phyloP scores from a whole-genome alignment of 352 stramenopile genomes.

The Globisporangium viniferum region DNA sequence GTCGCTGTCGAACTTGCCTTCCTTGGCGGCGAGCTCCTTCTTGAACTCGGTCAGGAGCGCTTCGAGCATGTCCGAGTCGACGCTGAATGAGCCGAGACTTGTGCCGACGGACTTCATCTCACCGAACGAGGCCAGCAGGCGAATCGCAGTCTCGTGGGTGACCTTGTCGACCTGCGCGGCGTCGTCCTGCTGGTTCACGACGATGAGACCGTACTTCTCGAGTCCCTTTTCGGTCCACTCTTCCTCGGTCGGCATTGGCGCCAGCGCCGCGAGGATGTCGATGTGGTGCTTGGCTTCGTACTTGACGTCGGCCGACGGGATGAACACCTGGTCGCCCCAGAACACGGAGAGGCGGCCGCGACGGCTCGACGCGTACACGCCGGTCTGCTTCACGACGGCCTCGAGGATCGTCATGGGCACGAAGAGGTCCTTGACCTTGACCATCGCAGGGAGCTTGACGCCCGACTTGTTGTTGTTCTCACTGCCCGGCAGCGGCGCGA shows the following conservation, averaged over 20 bases:
- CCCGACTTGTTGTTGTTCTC: slow-evolving; percentile 99
- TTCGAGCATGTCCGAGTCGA: slow-evolving; percentile 90
- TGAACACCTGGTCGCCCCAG: slow-evolving; percentile 99
- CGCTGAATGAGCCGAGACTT: slow-evolving; percentile 95
- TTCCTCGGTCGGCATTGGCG: slow-evolving; percentile 89
- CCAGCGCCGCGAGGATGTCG: slow-evolving; percentile 96
- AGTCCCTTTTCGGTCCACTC: slow-evolving; percentile 95
- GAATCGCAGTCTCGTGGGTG: slow-evolving; percentile 93
- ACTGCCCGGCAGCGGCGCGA: slow-evolving; percentile 94
- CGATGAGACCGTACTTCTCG: slow-evolving; percentile 98
- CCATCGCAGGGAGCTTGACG: slow-evolving; percentile 95
- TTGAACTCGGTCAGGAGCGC: slow-evolving; percentile 93
- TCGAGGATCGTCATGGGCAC: slow-evolving; percentile 97
- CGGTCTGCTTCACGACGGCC: slow-evolving; percentile 97
- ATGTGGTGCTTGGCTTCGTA: slow-evolving; percentile 95
- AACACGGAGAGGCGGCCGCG: slow-evolving; percentile 95
- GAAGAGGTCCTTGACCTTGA: slow-evolving; percentile 82
- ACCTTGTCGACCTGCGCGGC: slow-evolving; percentile 97
- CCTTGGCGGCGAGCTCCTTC: slow-evolving; percentile 87
- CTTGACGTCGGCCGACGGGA: slow-evolving; percentile 90
- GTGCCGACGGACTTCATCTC: slow-evolving; percentile 95
- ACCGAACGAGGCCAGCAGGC: slow-evolving; percentile 91
- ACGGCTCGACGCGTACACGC: slow-evolving; percentile 94
- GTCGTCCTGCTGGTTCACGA: slow-evolving; percentile 91
- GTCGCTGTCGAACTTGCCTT: slow-evolving; percentile 96